These are phyloP conservation scores for Aspergillus carlsbadensis DNA, from an alignment of 495 filamentous ascomycete species.

Conservation along the genomic window DNA sequence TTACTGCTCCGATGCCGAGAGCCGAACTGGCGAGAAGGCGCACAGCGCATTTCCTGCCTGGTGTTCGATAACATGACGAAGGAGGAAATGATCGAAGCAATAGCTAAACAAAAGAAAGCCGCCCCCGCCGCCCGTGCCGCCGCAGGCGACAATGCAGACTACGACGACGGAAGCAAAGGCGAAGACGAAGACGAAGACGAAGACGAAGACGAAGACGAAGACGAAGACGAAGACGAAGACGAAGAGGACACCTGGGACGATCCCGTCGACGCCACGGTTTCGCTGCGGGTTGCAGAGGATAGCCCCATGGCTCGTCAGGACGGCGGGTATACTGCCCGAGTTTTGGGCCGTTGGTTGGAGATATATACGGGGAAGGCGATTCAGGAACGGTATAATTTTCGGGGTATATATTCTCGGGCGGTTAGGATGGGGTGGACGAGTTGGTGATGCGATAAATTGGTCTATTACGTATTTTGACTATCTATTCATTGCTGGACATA, in stretches of 20 bases:
- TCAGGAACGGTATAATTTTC: background rate
- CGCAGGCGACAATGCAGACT: background rate
- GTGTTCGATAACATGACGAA: background rate
- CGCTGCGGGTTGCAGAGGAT: too few species aligned
- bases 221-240: background rate
- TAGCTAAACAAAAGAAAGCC: too few species aligned
- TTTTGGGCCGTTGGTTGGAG: background rate
- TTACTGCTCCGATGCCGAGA: background rate
- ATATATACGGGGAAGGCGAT: background rate
- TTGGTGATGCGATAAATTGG: background rate
- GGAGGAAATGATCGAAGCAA: too few species aligned
- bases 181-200: too few species aligned
- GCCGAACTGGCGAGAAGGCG: background rate
- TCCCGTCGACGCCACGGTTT: too few species aligned
- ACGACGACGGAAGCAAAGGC: too few species aligned
- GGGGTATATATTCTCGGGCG: background rate
- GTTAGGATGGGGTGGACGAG: background rate
- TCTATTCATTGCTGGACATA: too few species aligned
- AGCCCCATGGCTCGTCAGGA: background rate
- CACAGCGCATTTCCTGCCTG: background rate
- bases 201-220: too few species aligned
- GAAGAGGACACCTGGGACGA: too few species aligned
- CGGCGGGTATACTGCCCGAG: background rate
- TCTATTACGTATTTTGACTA: too few species aligned
- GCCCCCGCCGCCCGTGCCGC: too few species aligned